Evolutionary conservation across 2,329 filamentous ascomycete genomes (phyloP), one percentile per base, ranked within the genome.

Genomic region (Xylariales sp.): DNA sequence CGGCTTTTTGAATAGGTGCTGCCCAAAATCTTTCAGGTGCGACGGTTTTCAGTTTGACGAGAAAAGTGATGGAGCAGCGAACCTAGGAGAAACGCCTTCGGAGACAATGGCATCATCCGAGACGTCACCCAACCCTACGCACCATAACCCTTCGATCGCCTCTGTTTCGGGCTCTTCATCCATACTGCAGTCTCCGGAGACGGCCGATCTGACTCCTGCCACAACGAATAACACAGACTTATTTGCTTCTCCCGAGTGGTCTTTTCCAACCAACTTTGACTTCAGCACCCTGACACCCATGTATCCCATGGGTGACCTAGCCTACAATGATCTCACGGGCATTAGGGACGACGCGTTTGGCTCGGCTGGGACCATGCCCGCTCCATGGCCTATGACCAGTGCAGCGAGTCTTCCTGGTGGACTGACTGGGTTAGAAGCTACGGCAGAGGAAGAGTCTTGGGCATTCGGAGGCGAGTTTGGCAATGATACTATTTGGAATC

Each of bases 381-480:
- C 47, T 40, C 40, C 24, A 17, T 16, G 20, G 7, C 8, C 37
- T 14, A 32, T 42, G 12, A 21, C 38, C n/a, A 40, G 18, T 25
- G 30, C 40, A 11, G 33, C 13, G 17, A 19, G 28, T 23, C 5
- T 31, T n/a, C n/a, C 28, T 24, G 23, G 24, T 17, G n/a, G n/a
- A n/a, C 3, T 21, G 20, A 14, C 21, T n/a, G 11, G 14, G 15
- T 24, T 21, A 19, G 15, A 10, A 13, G 21, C 5, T 5, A 4
- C 19, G 20, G 35, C 50, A 28, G 49, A 55, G n/a, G 51, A 55
- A 29, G 44, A 48, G 20, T 47, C 57, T 19, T 73, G 69, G 69
- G 65, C 72, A 42, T 78, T 78, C 56, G 73, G 69, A 17, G 74
- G 74, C 2, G 72, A 69, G 40, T 76, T 77, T 56, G 67, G 66